phyloP scores from a whole-genome alignment of 768 basidiomycete genomes.

The Infundibulicybe gibba region DNA sequence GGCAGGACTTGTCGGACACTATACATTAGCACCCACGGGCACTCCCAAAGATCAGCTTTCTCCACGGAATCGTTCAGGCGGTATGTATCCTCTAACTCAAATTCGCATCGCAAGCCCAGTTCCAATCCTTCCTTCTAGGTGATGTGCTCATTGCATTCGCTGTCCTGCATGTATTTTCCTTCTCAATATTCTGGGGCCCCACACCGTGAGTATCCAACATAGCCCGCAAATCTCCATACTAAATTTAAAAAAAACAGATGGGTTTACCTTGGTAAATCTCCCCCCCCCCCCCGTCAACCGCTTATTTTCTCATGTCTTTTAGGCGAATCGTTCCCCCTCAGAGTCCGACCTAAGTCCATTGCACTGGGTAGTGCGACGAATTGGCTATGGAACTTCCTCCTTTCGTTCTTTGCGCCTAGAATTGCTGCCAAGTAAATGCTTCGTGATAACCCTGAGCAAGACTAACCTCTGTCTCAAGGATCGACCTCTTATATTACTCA shows the following conservation, averaged over 20 bases:
- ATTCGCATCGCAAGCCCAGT: neutral
- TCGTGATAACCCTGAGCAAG: neutral
- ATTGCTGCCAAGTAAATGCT: slow-evolving; percentile 47
- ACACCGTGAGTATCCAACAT: slow-evolving; percentile 38
- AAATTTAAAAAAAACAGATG: slow-evolving; percentile 27
- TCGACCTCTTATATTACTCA: slow-evolving; percentile 70
- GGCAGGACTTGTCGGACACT: slow-evolving; percentile 74
- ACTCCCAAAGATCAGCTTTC: slow-evolving; percentile 49
- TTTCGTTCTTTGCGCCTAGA: slow-evolving; percentile 69
- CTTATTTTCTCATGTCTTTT: neutral
- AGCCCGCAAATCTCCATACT: neutral
- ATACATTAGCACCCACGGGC: slow-evolving; percentile 50
- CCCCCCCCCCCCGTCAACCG: neutral
- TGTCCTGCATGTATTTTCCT: slow-evolving; percentile 71
- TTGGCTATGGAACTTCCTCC: slow-evolving; percentile 77
- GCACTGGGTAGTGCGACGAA: slow-evolving; percentile 61
- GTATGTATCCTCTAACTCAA: slow-evolving; percentile 11
- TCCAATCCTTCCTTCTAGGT: slow-evolving; percentile 26
- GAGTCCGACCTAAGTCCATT: slow-evolving; percentile 74
- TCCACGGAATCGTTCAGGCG: slow-evolving; percentile 51
- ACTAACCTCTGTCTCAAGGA: slow-evolving; percentile 27
- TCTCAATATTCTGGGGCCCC: slow-evolving; percentile 75
- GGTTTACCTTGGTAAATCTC: slow-evolving; percentile 55
- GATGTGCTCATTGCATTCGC: slow-evolving; percentile 72
- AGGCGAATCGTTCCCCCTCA: slow-evolving; percentile 77